Percentiles rank a stretch among this genome's conserved stretches.
Evolutionary conservation across 1,139 yeast genomes (phyloP).

Genomic region (Kodamaea sp.): DNA sequence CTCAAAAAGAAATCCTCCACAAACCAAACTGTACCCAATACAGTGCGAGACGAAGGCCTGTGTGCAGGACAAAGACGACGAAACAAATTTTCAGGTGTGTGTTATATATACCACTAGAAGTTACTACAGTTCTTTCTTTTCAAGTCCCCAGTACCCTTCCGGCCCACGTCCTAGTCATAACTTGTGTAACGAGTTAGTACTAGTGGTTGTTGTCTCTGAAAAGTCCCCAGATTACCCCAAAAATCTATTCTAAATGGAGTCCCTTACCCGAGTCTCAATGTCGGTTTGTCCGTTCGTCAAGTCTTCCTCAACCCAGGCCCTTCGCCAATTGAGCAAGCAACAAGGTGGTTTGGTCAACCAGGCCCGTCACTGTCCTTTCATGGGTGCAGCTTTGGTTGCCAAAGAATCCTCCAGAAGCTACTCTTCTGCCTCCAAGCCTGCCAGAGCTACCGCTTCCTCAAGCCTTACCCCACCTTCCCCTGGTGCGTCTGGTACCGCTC

Average conservation of each 20-base stretch:
- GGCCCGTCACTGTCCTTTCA: conserved; percentile 83
- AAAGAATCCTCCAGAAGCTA: conserved; percentile 43
- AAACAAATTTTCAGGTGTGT: conserved; percentile 9
- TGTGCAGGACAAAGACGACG: conserved; percentile 4
- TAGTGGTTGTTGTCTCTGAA: neutral
- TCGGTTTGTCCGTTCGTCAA: conserved; percentile 85
- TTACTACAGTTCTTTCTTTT: no score
- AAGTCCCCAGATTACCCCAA: neutral
- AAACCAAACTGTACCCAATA: conserved; percentile 1
- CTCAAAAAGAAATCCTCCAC: conserved; percentile 5
- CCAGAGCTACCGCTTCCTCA: conserved; percentile 47
- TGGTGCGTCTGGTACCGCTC: conserved; percentile 24
- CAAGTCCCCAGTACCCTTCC: neutral
- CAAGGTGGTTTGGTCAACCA: conserved; percentile 53
- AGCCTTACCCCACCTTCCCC: conserved; percentile 12
- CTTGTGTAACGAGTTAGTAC: neutral
- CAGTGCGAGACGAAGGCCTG: neutral
- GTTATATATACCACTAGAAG: conserved; percentile 5
- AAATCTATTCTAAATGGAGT: conserved; percentile 57
- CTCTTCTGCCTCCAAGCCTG: conserved; percentile 59
- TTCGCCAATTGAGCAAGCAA: conserved; percentile 50
- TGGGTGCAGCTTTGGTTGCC: conserved; percentile 70
- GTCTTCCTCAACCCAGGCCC: conserved; percentile 61
- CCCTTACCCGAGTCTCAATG: conserved; percentile 75
- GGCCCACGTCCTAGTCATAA: neutral